Evolutionary conservation across 176 grass and related monocot genomes (phyloP).

Genomic region (Oryza australiensis): DNA sequence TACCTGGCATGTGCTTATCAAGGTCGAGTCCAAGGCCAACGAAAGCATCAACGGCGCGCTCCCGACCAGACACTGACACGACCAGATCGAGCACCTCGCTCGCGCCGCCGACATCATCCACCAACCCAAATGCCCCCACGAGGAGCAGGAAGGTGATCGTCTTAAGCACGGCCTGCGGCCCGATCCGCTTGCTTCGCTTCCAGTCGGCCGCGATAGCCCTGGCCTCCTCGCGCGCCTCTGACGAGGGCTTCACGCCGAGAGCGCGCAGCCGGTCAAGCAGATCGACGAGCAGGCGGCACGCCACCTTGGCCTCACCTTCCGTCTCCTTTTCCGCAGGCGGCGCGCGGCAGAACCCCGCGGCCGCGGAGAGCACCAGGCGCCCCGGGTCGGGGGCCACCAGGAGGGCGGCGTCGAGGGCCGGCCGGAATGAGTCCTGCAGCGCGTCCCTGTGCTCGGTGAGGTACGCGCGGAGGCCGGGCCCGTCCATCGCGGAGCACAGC

Average conservation of each 20-base stretch:
- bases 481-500: slow-evolving; percentile 48
- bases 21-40: slow-evolving; percentile 38
- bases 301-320: slow-evolving; percentile 26
- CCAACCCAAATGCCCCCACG: slow-evolving; percentile 43
- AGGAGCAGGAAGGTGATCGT: slow-evolving; percentile 48
- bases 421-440: slow-evolving; percentile 24
- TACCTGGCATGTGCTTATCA: slow-evolving; percentile 33
- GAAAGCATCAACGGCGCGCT: slow-evolving; percentile 47
- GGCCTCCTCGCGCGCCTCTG: slow-evolving; percentile 42
- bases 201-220: slow-evolving; percentile 39
- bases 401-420: slow-evolving; percentile 34
- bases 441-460: slow-evolving; percentile 34
- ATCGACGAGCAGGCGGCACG: slow-evolving; percentile 41
- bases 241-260: slow-evolving; percentile 45
- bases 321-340: background rate
- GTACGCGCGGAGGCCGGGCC: slow-evolving; percentile 30
- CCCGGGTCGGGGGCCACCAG: slow-evolving; percentile 50
- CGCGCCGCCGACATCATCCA: slow-evolving; percentile 46
- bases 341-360: slow-evolving; percentile 40
- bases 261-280: slow-evolving; percentile 37
- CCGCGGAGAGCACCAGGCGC: slow-evolving; percentile 45
- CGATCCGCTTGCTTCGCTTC: slow-evolving; percentile 44
- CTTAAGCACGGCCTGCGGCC: slow-evolving; percentile 31
- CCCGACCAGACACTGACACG: slow-evolving; percentile 29
- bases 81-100: slow-evolving; percentile 40